phyloP scores from a whole-genome alignment of 1,139 yeast genomes.

The Geotrichum carabidarum region DNA sequence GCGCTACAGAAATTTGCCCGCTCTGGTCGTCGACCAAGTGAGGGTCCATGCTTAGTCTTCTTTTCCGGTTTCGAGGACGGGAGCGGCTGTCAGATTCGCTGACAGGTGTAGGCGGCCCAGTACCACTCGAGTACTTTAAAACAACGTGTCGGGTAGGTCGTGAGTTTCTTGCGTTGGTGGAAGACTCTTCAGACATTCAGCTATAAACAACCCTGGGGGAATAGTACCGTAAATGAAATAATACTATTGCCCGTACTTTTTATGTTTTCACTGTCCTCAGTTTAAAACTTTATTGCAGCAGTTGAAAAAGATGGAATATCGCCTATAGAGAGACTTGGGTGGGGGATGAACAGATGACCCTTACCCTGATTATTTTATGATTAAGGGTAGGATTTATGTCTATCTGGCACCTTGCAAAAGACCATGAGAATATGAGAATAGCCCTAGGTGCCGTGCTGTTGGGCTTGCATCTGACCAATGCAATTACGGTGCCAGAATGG shows the following conservation, averaged over 20 bases:
- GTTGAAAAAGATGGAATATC: no score
- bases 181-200: no score
- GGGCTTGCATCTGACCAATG: not conserved
- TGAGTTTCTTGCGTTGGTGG: not conserved
- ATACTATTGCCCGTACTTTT: no score
- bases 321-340: not conserved
- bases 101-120: not conserved
- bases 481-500: not conserved
- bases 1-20: not conserved
- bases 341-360: not conserved
- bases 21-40: slow-evolving; percentile 9
- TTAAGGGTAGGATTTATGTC: not conserved
- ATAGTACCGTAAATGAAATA: no score
- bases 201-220: no score
- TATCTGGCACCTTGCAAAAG: not conserved
- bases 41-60: slow-evolving; percentile 9
- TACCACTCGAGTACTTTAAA: slow-evolving; percentile 2
- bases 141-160: slow-evolving; percentile 11
- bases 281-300: not conserved
- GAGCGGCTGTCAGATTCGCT: not conserved
- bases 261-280: no score
- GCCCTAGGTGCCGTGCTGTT: not conserved
- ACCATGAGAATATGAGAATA: slow-evolving; percentile 1
- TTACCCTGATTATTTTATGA: not conserved
- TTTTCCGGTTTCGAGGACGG: slow-evolving; percentile 6